Evolutionary conservation across 352 stramenopile species (phyloP), one percentile per base, ranked within the genome.

Genomic region (Pythium sp.): DNA sequence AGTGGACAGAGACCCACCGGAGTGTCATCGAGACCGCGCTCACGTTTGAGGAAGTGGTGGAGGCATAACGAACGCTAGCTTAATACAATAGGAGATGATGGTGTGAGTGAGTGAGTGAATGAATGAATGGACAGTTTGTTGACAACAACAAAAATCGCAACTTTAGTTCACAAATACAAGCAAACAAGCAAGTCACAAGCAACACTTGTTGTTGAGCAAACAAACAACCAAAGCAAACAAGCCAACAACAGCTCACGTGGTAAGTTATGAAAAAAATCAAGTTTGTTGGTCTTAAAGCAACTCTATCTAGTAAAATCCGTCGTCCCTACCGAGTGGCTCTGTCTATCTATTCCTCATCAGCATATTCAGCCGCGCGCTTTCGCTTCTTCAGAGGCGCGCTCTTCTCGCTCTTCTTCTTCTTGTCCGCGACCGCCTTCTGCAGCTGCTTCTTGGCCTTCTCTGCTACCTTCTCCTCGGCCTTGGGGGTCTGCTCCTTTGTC

Each of bases 1-100:
- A 92, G 64, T 95, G 86, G 84, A 87, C 82, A n/a, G 86, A 93
- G 69, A 82, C 69, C 12, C 76, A 93, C 65, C 86, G 83, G 32
- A 66, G 66, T 30, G 78, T 83, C 32, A 81, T 92, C 47, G 75
- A 91, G 64, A 78, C 69, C 32, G 72, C 74, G 58, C 72, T 84
- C 46, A 41, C 36, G 43, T 71, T 72, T 22, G 64, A 69, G 8
- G 43, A 51, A 51, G 43, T 51, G 43, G 43, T 22, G 18, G 43
- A n/a, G 18, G 15, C 18, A 51, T 22, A 46, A 46, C 14, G 12
- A 14, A 14, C 15, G 38, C 6, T 46, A 51, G 6, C 43, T 24
- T 51, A 24, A 12, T 51, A 51, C 22, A 51, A 22, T 51, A 51
- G 43, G 41, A 49, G 15, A 46, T 46, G 36, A 43, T 43, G 36